phyloP scores from a whole-genome alignment of 495 filamentous ascomycete genomes.

The Tuber brumale region DNA sequence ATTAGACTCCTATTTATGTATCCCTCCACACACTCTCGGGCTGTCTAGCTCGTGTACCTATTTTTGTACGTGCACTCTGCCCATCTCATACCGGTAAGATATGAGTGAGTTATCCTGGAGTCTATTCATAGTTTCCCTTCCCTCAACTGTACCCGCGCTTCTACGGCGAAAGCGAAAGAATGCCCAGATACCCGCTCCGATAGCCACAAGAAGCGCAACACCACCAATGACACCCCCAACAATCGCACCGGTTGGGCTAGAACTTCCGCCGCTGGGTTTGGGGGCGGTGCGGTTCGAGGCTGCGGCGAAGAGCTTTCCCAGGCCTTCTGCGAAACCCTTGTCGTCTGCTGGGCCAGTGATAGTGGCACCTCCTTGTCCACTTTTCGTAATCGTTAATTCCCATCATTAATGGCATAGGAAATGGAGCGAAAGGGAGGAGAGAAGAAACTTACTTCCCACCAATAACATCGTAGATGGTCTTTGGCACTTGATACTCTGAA shows the following conservation, averaged over 20 bases:
- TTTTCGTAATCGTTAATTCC: conserved; percentile 12
- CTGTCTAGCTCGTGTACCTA: neutral
- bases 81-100: neutral
- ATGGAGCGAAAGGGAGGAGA: neutral
- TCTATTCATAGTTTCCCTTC: neutral
- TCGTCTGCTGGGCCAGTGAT: neutral
- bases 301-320: conserved; percentile 13
- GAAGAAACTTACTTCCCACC: conserved; percentile 22
- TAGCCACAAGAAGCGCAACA: conserved; percentile 13
- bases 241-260: conserved; percentile 33
- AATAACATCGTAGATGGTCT: conserved; percentile 9
- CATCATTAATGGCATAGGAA: neutral
- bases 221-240: conserved; percentile 40
- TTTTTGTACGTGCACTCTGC: neutral
- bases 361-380: conserved; percentile 13
- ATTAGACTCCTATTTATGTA: neutral
- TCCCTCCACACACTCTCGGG: neutral
- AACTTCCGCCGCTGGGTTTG: neutral
- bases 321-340: conserved; percentile 2
- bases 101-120: neutral
- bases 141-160: neutral
- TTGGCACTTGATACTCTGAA: conserved; percentile 18
- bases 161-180: conserved; percentile 15
- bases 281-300: neutral
- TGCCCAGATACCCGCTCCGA: conserved; percentile 11